These are phyloP conservation scores for Talaromyces sp. DNA, from an alignment of 2,329 filamentous ascomycete genomes.

Conservation along the genomic window DNA sequence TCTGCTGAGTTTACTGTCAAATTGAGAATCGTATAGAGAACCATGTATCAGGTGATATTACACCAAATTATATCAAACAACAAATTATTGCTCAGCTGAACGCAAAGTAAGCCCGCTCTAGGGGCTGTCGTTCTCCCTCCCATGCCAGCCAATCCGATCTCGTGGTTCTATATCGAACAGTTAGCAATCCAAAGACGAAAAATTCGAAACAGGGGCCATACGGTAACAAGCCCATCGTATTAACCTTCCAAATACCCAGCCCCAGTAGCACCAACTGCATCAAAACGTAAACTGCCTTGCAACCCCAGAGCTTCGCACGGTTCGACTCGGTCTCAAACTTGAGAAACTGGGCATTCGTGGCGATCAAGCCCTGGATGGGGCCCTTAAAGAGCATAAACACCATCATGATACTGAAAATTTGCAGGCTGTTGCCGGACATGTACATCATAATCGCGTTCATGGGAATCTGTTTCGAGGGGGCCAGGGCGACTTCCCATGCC, in stretches of 20 bases:
- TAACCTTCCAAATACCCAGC: conserved; percentile 92
- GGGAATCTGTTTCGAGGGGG: conserved; percentile 85
- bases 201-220: conserved; percentile 43
- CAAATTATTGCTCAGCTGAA: conserved; percentile 31
- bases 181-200: conserved; percentile 19
- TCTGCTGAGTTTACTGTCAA: not conserved
- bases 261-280: conserved; percentile 81
- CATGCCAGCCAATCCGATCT: conserved; percentile 96
- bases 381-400: conserved; percentile 99
- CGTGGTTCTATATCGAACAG: conserved; percentile 61
- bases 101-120: conserved; percentile 62
- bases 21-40: not conserved
- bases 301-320: conserved; percentile 65
- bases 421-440: conserved; percentile 97
- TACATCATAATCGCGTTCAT: conserved; percentile 99
- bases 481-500: conserved; percentile 94
- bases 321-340: conserved; percentile 83
- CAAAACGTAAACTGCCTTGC: conserved; percentile 80
- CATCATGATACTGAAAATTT: conserved; percentile 99
- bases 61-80: not conserved
- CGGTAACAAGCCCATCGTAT: conserved; percentile 91
- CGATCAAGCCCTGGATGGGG: conserved; percentile 76
- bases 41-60: not conserved
- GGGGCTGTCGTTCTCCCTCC: conserved; percentile 68
- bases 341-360: conserved; percentile 81